A percentile compares a stretch with the other conserved stretches of the same genome.
These are phyloP conservation scores for Diaporthe sp. DNA, from an alignment of 2,329 filamentous ascomycete genomes.

Conservation along the genomic window DNA sequence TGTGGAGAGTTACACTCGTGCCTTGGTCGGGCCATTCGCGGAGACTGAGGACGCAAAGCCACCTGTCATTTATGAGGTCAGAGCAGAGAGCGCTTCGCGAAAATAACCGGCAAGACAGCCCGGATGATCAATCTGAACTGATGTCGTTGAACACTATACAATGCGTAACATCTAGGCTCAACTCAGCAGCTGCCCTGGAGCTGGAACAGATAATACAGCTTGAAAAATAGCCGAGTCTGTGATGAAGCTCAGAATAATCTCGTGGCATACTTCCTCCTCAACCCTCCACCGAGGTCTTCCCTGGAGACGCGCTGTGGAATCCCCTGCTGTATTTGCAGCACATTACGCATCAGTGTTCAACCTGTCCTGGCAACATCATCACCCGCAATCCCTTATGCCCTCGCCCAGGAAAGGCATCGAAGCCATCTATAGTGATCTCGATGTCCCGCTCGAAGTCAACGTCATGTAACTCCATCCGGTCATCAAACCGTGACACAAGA, in stretches of 20 bases:
- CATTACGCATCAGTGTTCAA: neutral
- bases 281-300: neutral
- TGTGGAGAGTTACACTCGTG: neutral
- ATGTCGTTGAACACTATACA: too few relatives aligned
- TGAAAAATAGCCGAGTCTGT: neutral
- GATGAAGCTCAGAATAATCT: neutral
- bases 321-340: neutral
- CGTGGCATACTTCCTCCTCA: neutral
- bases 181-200: too few relatives aligned
- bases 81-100: neutral
- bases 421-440: slow-evolving; percentile 20
- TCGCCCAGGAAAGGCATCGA: slow-evolving; percentile 9
- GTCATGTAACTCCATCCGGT: neutral
- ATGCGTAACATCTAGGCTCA: too few relatives aligned
- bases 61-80: neutral
- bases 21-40: neutral
- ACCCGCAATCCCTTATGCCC: slow-evolving; percentile 13
- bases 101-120: neutral
- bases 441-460: slow-evolving; percentile 16
- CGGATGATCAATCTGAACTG: too few relatives aligned
- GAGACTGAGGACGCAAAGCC: neutral
- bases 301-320: neutral
- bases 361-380: neutral
- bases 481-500: slow-evolving; percentile 6
- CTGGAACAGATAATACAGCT: neutral